Conservation (phyloP, 768 basidiomycete species). For the Mycena latifolia region DNA sequence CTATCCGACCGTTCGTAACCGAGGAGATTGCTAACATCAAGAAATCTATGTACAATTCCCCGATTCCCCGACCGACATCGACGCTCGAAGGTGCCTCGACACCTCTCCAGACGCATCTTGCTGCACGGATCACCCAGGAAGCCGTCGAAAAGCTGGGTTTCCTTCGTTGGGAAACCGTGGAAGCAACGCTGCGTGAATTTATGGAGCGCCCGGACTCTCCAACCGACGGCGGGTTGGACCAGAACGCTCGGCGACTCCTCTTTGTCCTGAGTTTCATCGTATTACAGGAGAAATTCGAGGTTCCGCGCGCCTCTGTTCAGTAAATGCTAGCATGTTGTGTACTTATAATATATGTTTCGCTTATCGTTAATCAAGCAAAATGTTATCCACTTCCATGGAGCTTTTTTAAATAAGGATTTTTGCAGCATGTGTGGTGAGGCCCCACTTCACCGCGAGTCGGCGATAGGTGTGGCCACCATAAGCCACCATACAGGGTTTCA, state of each 20-base stretch:
- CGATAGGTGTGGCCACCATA: no score
- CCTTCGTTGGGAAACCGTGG: not conserved
- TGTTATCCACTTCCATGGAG: no score
- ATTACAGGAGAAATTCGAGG: constrained; percentile 2
- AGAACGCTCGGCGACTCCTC: not conserved
- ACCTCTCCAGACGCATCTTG: constrained; percentile 10
- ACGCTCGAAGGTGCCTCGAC: constrained; percentile 3
- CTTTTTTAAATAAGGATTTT: no score
- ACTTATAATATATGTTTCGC: no score
- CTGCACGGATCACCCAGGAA: not conserved
- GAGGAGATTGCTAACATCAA: constrained; percentile 6
- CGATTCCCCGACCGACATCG: constrained; percentile 10
- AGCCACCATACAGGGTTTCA: no score
- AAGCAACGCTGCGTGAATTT: constrained; percentile 1
- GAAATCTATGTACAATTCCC: constrained; percentile 17
- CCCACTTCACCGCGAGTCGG: no score
- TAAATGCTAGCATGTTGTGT: no score
- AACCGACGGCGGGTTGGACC: constrained; percentile 7
- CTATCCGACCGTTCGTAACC: constrained; percentile 10
- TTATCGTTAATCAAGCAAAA: no score
- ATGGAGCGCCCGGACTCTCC: constrained; percentile 8
- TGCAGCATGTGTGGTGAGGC: no score
- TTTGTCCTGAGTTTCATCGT: constrained; percentile 22
- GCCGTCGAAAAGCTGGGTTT: constrained; percentile 2
- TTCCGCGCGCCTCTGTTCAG: not conserved